Conservation (phyloP, 257 asterid species). For the Solanum pinnatisectum region DNA sequence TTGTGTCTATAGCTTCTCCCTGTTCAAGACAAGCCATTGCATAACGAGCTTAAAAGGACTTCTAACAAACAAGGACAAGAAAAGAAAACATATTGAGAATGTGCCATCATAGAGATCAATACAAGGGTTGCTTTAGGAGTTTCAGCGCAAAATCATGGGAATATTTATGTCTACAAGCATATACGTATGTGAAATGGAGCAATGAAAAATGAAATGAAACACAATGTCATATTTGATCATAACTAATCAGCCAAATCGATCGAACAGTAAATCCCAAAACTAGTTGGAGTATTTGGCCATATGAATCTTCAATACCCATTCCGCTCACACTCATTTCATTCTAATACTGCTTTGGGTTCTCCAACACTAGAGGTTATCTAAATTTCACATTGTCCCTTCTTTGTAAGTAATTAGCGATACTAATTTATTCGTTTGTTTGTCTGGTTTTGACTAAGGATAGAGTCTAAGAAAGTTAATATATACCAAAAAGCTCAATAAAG, state of each 20-base stretch:
- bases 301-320: background rate
- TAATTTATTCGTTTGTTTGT: background rate
- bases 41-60: background rate
- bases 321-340: background rate
- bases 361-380: background rate
- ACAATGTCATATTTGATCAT: background rate
- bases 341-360: background rate
- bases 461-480: too few relatives aligned
- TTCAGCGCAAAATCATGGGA: background rate
- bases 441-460: too few relatives aligned
- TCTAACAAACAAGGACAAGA: background rate
- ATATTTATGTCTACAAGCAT: background rate
- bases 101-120: background rate
- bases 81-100: background rate
- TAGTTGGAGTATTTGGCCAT: background rate
- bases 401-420: background rate
- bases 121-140: background rate
- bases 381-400: background rate
- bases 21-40: slow-evolving; percentile 10
- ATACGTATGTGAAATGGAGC: background rate
- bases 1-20: slow-evolving; percentile 86
- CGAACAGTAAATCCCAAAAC: background rate
- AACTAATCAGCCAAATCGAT: background rate
- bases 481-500: too few relatives aligned
- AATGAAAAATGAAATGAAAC: background rate